Conservation (phyloP, 768 basidiomycete species). For the Cyclocybe cylindracea region DNA sequence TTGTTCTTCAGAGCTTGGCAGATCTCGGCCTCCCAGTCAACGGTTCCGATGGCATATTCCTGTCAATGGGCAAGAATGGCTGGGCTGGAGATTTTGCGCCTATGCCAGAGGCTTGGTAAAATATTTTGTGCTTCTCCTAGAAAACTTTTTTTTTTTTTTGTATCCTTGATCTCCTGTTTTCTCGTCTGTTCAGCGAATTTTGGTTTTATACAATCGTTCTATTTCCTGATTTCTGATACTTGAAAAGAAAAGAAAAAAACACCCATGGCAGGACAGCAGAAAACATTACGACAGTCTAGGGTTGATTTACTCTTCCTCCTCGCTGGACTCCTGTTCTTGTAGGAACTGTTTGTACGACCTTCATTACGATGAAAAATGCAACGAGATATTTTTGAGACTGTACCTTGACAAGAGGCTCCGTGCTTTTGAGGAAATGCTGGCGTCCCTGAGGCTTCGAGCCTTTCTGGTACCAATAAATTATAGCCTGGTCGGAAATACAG, state of each 20-base stretch:
- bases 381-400: neutral
- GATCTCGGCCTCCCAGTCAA: slow-evolving; percentile 92
- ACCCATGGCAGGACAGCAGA: slow-evolving; percentile 15
- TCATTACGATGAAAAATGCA: slow-evolving; percentile 5
- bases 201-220: slow-evolving; percentile 1
- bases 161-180: slow-evolving; percentile 4
- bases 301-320: slow-evolving; percentile 47
- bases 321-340: slow-evolving; percentile 84
- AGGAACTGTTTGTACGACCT: slow-evolving; percentile 61
- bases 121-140: neutral
- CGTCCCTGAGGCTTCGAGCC: slow-evolving; percentile 94
- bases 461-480: slow-evolving; percentile 98
- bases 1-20: slow-evolving; percentile 63
- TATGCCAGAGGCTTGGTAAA: slow-evolving; percentile 86
- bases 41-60: slow-evolving; percentile 88
- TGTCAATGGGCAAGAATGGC: slow-evolving; percentile 72
- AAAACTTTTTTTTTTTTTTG: slow-evolving; percentile 5
- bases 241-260: slow-evolving; percentile 10
- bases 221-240: neutral
- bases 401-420: slow-evolving; percentile 89
- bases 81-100: slow-evolving; percentile 77
- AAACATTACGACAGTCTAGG: slow-evolving; percentile 5
- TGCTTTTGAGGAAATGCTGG: slow-evolving; percentile 91
- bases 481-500: slow-evolving; percentile 92
- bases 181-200: neutral